Evolutionary conservation across 768 basidiomycete genomes (phyloP).

Genomic region (Mycena leptocephala): DNA sequence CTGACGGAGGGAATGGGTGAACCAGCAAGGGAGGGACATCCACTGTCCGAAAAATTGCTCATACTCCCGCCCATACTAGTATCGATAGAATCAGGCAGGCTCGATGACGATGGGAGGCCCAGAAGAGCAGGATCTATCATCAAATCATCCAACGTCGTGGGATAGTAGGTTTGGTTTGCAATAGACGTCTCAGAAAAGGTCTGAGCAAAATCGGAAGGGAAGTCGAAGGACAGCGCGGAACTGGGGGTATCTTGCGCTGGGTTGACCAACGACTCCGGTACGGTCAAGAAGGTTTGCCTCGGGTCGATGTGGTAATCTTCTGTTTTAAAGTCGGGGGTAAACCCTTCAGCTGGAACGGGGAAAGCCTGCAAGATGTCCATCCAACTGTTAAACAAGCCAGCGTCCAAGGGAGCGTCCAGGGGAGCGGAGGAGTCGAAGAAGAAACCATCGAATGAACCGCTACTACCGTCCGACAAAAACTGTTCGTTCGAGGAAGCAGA

Average conservation of each 20-base stretch:
- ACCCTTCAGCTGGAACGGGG: constrained; percentile 52
- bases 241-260: background rate
- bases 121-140: constrained; percentile 52
- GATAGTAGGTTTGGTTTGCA: background rate
- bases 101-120: constrained; percentile 39
- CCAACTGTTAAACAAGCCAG: constrained; percentile 65
- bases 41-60: constrained; percentile 26
- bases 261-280: background rate
- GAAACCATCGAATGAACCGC: background rate
- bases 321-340: constrained; percentile 35
- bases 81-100: constrained; percentile 9
- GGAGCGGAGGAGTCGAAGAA: constrained; percentile 14
- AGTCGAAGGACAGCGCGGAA: constrained; percentile 17
- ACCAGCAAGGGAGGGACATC: constrained; percentile 38
- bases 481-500: constrained; percentile 44
- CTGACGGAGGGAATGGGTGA: constrained; percentile 52
- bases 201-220: constrained; percentile 10
- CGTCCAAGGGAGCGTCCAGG: constrained; percentile 58
- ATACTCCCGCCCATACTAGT: constrained; percentile 1
- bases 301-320: constrained; percentile 19
- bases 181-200: background rate
- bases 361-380: constrained; percentile 66
- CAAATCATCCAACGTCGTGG: constrained; percentile 34
- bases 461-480: background rate
- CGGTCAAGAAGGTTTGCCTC: constrained; percentile 8